Evolutionary conservation across 805 yeast genomes (phyloP).

Genomic region (Cyberlindnera lachancei): DNA sequence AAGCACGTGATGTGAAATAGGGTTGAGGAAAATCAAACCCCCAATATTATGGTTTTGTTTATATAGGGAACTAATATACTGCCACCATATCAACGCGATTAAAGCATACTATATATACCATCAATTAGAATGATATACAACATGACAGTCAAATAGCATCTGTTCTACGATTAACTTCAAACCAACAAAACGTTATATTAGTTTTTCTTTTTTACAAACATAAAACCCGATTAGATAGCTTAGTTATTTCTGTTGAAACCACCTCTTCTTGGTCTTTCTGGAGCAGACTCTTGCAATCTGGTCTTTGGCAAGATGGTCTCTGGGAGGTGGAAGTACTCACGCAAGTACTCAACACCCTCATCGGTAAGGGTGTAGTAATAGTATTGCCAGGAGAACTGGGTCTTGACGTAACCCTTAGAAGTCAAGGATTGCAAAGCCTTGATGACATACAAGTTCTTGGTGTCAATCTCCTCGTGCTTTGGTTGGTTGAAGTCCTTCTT

Average conservation of each 20-base stretch:
- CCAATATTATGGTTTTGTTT: too few species aligned
- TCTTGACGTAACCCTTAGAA: conserved; percentile 98
- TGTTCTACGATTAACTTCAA: neutral
- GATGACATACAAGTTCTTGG: conserved; percentile 95
- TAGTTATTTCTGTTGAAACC: conserved; percentile 29
- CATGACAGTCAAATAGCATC: neutral
- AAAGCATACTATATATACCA: too few species aligned
- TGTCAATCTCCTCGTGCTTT: conserved; percentile 96
- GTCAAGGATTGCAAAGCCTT: conserved; percentile 99
- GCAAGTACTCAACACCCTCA: conserved; percentile 97
- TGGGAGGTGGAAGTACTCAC: conserved; percentile 98
- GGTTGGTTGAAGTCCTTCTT: conserved; percentile 97
- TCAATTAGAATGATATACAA: too few species aligned
- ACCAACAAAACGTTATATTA: conserved; percentile 12
- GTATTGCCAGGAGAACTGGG: conserved; percentile 99
- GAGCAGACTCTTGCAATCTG: conserved; percentile 90
- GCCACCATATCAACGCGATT: too few species aligned
- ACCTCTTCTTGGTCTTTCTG: conserved; percentile 56
- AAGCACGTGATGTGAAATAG: too few species aligned
- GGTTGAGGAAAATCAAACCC: too few species aligned
- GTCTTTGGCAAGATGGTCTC: conserved; percentile 98
- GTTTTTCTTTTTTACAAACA: conserved; percentile 20
- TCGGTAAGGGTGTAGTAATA: conserved; percentile 99
- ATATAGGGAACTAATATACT: too few species aligned
- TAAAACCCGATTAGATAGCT: conserved; percentile 13